Conservation (phyloP, 768 basidiomycete genomes). For the Boletus rubroflammeus region DNA sequence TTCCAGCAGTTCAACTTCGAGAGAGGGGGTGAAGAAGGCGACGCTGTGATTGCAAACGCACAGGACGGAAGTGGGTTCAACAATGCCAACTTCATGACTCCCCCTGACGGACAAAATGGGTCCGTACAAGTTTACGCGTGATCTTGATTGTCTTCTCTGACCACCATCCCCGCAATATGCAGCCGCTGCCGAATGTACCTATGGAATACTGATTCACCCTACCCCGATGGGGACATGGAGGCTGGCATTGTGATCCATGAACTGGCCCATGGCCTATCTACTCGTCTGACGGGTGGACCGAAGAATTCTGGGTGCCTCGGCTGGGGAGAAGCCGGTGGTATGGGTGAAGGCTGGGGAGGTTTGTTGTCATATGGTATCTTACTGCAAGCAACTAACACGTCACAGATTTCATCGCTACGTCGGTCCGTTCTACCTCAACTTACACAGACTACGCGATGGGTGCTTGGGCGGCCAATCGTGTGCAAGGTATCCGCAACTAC, state of each 20-base stretch:
- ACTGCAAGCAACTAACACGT: neutral
- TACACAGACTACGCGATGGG: slow-evolving; percentile 91
- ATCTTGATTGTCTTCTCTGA: neutral
- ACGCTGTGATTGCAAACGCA: slow-evolving; percentile 92
- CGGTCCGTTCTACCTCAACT: slow-evolving; percentile 66
- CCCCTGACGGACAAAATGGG: slow-evolving; percentile 81
- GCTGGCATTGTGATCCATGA: slow-evolving; percentile 97
- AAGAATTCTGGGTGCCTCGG: slow-evolving; percentile 90
- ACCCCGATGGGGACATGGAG: slow-evolving; percentile 92
- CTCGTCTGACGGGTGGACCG: slow-evolving; percentile 92
- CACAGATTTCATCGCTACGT: slow-evolving; percentile 80
- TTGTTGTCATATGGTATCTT: slow-evolving; percentile 8
- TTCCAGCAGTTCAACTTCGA: slow-evolving; percentile 99
- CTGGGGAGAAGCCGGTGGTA: slow-evolving; percentile 94
- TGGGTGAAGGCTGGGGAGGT: slow-evolving; percentile 98
- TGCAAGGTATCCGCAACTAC: slow-evolving; percentile 81
- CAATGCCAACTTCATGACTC: slow-evolving; percentile 90
- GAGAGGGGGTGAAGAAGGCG: slow-evolving; percentile 79
- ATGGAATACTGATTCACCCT: slow-evolving; percentile 90
- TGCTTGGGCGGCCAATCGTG: slow-evolving; percentile 85
- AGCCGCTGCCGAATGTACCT: slow-evolving; percentile 91
- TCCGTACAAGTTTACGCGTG: slow-evolving; percentile 10
- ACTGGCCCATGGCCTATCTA: slow-evolving; percentile 84
- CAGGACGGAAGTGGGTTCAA: slow-evolving; percentile 94
- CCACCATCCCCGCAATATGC: neutral